These are phyloP conservation scores for Mucor mucedo DNA, from an alignment of 371 early-diverging fungal species.

Conservation along the genomic window DNA sequence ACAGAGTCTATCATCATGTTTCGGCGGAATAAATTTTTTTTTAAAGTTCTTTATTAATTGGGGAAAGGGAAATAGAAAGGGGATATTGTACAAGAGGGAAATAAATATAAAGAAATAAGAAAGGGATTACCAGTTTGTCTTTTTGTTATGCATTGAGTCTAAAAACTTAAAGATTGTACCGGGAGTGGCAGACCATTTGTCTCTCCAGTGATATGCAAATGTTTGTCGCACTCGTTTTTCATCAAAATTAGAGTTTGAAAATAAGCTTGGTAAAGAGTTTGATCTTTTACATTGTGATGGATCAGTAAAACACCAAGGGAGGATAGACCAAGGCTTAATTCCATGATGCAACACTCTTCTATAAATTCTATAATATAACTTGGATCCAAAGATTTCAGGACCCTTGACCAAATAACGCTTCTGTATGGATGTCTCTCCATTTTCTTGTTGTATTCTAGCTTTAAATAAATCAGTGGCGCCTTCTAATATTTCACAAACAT, in stretches of 20 bases:
- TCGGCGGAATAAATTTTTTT: background rate
- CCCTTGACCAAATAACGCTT: slow-evolving; percentile 26
- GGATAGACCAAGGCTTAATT: slow-evolving; percentile 36
- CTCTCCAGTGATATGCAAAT: slow-evolving; percentile 46
- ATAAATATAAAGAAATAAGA: background rate
- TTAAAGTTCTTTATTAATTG: background rate
- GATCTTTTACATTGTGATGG: slow-evolving; percentile 32
- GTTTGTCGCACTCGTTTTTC: slow-evolving; percentile 27
- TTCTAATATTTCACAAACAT: slow-evolving; percentile 45
- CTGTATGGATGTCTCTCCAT: background rate
- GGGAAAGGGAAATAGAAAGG: background rate
- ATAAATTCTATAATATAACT: slow-evolving; percentile 36
- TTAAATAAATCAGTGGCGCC: slow-evolving; percentile 32
- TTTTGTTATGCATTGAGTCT: slow-evolving; percentile 21
- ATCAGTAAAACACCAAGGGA: slow-evolving; percentile 48
- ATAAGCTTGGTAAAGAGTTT: slow-evolving; percentile 38
- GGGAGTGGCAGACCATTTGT: slow-evolving; percentile 32
- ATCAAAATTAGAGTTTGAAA: slow-evolving; percentile 31
- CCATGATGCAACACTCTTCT: slow-evolving; percentile 36
- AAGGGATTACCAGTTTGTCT: slow-evolving; percentile 26
- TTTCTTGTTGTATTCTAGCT: slow-evolving; percentile 13
- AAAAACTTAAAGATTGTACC: slow-evolving; percentile 36
- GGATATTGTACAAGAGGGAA: background rate
- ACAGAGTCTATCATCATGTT: background rate
- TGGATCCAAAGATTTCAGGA: slow-evolving; percentile 36